Base-by-base conservation (phyloP, 371 early-diverging fungal species). In the Syncephalastrum racemosum region DNA sequence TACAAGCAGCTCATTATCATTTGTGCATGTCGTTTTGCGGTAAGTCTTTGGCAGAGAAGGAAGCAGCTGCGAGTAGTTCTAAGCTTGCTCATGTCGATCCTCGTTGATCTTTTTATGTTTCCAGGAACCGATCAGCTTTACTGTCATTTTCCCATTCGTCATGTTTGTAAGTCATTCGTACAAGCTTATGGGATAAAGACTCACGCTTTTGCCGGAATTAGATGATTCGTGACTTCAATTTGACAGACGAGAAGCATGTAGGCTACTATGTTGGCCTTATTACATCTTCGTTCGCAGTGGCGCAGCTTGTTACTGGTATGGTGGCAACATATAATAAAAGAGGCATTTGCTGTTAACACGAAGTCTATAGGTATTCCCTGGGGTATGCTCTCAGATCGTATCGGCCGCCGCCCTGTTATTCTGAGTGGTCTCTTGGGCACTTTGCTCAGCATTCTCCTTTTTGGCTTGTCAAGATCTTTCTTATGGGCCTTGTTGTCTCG, bases 341-440 rank as follows among this genome's bases (percentile, higher is more conserved):
- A 10, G 24, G 45, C 12, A 4, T 10, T 14, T 16, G 0, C 12
- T n/a, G 16, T 50, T 25, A n/a, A 25, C 50, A 5, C 4, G 1
- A 31, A 31, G 1, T 2, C 14, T 44, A 41, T 20, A 76, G 77
- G 71, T 18, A 70, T 77, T n/a, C 72, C 60, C 47, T 87, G 89
- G 87, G 86, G 85, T 8, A 80, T 77, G 43, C 60, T 89, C 8
- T 84, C 87, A 3, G 92, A 93, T 68, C 75, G 85, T 24, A 77
- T 74, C 41, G 75, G 78, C 16, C 77, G 96, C 40, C 64, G 90
- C 46, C 95, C 95, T 1, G 87, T 93, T 2, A 68, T 95, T n/a
- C 65, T 95, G 7, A 64, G 85, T 6, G 96, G 96, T 0, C 68
- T 94, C n/a, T 46, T 83, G 22, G 94, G 94, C 20, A 92, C 90